Evolutionary conservation across 805 yeast species (phyloP), one percentile per base, ranked within the genome.

Genomic region (Yarrowia porcina): DNA sequence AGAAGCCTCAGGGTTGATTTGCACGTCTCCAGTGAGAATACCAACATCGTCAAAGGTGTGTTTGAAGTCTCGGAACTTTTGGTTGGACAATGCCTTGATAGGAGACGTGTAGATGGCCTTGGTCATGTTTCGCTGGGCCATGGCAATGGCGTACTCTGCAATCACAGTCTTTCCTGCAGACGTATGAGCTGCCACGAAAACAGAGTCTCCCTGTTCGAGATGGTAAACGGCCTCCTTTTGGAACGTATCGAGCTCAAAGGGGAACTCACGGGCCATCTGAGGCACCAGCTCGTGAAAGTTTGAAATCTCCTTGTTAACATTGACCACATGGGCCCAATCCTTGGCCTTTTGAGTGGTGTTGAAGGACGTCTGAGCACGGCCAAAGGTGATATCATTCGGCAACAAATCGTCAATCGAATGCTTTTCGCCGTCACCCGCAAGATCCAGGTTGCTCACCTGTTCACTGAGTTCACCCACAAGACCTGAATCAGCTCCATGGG

Each of bases 161-260:
- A 94, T 97, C 4, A 93, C 99, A 0, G 99, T 93, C 72, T 93
- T 93, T 75, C 99, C 99, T 0, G 99, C 99, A 4, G 98, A 93
- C 0, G 99, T 93, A 74, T 93, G 99, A 0, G 99, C 99, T 4
- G 98, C 98, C 2, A 94, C 97, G 75, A 94, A 94, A 3, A 94
- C 99, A 5, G 98, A 93, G 71, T 94, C 99, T 36, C 98, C 98
- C 73, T 91, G 97, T 71, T 94, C 99, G 65, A 94, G 78, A 74
- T 92, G 98, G 71, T 89, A 94, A 0, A 94, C 88, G 0, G 99
- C 99, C 75, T 94, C 98, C 71, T 94, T 91, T 73, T 94, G 99
- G 75, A 94, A 94, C 33, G 88, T 86, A 75, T 94, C 99, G 50
- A 94, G 79, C 72, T 91, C 93, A 71, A 94, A 94, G 0, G 99